Evolutionary conservation across 2,329 filamentous ascomycete species (phyloP).

Genomic region (Fusarium chaquense): DNA sequence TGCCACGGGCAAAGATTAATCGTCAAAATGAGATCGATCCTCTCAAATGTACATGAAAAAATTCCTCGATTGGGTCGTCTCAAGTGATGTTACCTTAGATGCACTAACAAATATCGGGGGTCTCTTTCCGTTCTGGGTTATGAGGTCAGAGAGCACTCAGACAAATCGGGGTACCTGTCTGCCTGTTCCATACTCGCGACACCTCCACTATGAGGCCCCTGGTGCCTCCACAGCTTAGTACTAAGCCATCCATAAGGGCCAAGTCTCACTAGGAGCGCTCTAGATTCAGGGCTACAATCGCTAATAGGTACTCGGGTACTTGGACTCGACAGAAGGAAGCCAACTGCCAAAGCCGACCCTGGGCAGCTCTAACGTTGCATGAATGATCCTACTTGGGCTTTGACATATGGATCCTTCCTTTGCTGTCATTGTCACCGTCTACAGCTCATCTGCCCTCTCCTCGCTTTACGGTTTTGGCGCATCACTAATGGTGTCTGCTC

Average conservation of each 20-base stretch:
- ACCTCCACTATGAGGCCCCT: neutral
- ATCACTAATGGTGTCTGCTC: slow-evolving; percentile 25
- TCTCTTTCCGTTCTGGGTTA: slow-evolving; percentile 9
- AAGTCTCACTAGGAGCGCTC: slow-evolving; percentile 1
- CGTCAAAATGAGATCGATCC: slow-evolving; percentile 12
- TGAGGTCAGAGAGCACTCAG: slow-evolving; percentile 17
- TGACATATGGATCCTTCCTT: slow-evolving; percentile 21
- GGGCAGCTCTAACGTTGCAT: slow-evolving; percentile 34
- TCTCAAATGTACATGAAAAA: slow-evolving; percentile 19
- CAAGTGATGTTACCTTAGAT: slow-evolving; percentile 1
- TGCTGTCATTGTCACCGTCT: slow-evolving; percentile 16
- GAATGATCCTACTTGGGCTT: slow-evolving; percentile 23
- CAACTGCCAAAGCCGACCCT: slow-evolving; percentile 1
- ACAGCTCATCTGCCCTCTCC: slow-evolving; percentile 11
- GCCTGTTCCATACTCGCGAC: slow-evolving; percentile 3
- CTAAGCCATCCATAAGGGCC: slow-evolving; percentile 6
- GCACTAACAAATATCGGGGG: slow-evolving; percentile 14
- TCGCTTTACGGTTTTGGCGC: slow-evolving; percentile 21
- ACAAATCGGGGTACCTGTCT: slow-evolving; percentile 3
- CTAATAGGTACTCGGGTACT: slow-evolving; percentile 32
- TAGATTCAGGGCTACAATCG: slow-evolving; percentile 1
- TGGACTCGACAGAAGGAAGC: slow-evolving; percentile 10
- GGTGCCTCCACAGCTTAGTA: neutral
- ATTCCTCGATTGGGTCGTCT: slow-evolving; percentile 30
- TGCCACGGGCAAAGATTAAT: slow-evolving; percentile 10